A percentile compares a stretch with the other conserved stretches of the same genome.
These are phyloP conservation scores for Chlamydomonas incerta DNA, from an alignment of 139 green algal species.

Conservation along the genomic window DNA sequence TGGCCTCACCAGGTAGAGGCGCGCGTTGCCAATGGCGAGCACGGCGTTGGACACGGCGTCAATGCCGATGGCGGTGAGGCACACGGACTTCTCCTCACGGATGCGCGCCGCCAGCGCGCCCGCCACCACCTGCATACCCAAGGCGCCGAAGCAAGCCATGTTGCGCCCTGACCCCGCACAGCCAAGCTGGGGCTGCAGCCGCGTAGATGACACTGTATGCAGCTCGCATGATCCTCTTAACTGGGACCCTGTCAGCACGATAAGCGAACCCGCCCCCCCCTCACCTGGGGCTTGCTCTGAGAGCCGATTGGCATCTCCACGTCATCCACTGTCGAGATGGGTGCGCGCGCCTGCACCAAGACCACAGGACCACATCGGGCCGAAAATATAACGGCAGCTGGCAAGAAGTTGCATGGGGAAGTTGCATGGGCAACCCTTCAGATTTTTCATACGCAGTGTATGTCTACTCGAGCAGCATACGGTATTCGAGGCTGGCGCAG, in stretches of 20 bases:
- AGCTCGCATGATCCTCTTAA: too few relatives aligned
- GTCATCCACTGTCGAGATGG: slow-evolving; percentile 22
- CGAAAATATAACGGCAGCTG: too few relatives aligned
- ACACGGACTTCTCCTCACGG: slow-evolving; percentile 42
- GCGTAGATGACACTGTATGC: too few relatives aligned
- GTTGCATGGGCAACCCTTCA: too few relatives aligned
- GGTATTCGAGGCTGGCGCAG: too few relatives aligned
- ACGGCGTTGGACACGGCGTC: slow-evolving; percentile 61
- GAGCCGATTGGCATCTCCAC: slow-evolving; percentile 43
- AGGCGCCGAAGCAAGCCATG: neutral
- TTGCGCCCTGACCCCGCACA: neutral
- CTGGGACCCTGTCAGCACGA: too few relatives aligned
- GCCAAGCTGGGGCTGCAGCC: too few relatives aligned
- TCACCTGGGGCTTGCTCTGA: slow-evolving; percentile 27
- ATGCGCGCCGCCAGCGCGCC: slow-evolving; percentile 63
- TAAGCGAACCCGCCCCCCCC: too few relatives aligned
- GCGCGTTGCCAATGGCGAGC: slow-evolving; percentile 56
- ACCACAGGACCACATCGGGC: too few relatives aligned
- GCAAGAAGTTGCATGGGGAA: too few relatives aligned
- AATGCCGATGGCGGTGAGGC: slow-evolving; percentile 55
- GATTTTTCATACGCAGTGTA: too few relatives aligned
- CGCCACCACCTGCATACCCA: slow-evolving; percentile 44
- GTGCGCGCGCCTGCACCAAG: slow-evolving; percentile 5
- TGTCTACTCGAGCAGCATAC: too few relatives aligned
- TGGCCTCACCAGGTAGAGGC: slow-evolving; percentile 56